Percentiles rank a stretch among this genome's conserved stretches.
phyloP scores from a whole-genome alignment of 495 filamentous ascomycete genomes.

The Cercophora sp. region DNA sequence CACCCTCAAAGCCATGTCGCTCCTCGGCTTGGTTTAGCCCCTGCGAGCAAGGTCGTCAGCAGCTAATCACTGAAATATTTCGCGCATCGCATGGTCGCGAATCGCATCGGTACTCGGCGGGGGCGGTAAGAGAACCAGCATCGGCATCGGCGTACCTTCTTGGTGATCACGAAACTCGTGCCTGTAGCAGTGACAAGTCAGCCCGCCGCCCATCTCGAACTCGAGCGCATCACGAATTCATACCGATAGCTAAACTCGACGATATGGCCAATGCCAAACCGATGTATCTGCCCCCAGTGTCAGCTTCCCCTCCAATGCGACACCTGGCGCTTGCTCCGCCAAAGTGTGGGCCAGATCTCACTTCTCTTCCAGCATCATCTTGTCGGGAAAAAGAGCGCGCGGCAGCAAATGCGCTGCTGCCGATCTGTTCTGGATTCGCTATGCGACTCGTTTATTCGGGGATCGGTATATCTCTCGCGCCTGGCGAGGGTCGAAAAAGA shows the following conservation, averaged over 20 bases:
- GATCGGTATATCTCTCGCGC: constrained; percentile 15
- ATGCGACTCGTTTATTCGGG: too few species aligned
- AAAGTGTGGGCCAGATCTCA: constrained; percentile 44
- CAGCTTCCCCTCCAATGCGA: constrained; percentile 16
- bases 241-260: constrained; percentile 92
- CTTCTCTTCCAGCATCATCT: constrained; percentile 82
- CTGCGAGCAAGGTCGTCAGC: constrained; percentile 43
- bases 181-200: constrained; percentile 45
- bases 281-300: constrained; percentile 65
- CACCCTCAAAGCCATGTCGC: constrained; percentile 91
- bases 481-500: constrained; percentile 13
- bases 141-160: constrained; percentile 77
- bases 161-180: constrained; percentile 90
- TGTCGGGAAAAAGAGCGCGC: constrained; percentile 32
- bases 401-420: constrained; percentile 32
- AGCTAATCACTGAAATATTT: too few species aligned
- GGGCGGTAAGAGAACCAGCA: too few species aligned
- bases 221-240: too few species aligned
- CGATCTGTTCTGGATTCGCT: too few species aligned
- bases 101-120: too few species aligned
- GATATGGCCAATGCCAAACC: constrained; percentile 84
- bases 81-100: too few species aligned
- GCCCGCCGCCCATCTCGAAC: not conserved
- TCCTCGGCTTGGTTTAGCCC: constrained; percentile 87
- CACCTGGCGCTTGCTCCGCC: not conserved